Evolutionary conservation across 179 eudicot genomes (phyloP).

Genomic region (Beta lomatogona): DNA sequence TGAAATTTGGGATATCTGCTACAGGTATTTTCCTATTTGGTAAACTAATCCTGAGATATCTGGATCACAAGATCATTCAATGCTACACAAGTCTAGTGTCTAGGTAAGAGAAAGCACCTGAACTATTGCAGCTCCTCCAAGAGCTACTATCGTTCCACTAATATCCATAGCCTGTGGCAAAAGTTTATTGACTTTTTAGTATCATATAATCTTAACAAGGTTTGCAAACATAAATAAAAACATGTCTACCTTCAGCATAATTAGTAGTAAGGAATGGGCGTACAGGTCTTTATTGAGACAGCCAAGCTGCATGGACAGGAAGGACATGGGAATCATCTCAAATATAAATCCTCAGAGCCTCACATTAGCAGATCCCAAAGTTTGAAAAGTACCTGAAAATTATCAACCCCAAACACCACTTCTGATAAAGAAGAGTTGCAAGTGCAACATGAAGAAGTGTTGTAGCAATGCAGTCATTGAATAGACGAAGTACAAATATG

Average conservation of each 20-base stretch:
- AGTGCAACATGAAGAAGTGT: slow-evolving; percentile 81
- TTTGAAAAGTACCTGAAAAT: slow-evolving; percentile 67
- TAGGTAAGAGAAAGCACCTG: slow-evolving; percentile 61
- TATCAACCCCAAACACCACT: slow-evolving; percentile 78
- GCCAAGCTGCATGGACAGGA: slow-evolving; percentile 63
- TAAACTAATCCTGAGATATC: background rate
- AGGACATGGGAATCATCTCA: slow-evolving; percentile 19
- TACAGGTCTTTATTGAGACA: slow-evolving; percentile 89
- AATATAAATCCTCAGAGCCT: background rate
- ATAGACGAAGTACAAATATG: slow-evolving; percentile 88
- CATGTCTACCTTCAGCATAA: slow-evolving; percentile 72
- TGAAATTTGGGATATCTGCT: background rate
- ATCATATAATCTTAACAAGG: background rate
- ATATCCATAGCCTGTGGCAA: slow-evolving; percentile 76
- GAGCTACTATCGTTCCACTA: slow-evolving; percentile 75
- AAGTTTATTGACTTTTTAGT: slow-evolving; percentile 10
- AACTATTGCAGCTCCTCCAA: slow-evolving; percentile 84
- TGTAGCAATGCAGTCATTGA: slow-evolving; percentile 93
- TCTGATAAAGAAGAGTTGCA: slow-evolving; percentile 65
- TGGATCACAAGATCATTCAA: background rate
- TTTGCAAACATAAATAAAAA: background rate
- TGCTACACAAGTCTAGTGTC: background rate
- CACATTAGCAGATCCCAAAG: background rate
- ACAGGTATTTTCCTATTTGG: background rate
- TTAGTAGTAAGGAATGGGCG: slow-evolving; percentile 87